Percentiles rank a stretch among this genome's conserved stretches.
Conservation (phyloP, 2,329 filamentous ascomycete genomes). For the Talaromyces rugulosus region DNA sequence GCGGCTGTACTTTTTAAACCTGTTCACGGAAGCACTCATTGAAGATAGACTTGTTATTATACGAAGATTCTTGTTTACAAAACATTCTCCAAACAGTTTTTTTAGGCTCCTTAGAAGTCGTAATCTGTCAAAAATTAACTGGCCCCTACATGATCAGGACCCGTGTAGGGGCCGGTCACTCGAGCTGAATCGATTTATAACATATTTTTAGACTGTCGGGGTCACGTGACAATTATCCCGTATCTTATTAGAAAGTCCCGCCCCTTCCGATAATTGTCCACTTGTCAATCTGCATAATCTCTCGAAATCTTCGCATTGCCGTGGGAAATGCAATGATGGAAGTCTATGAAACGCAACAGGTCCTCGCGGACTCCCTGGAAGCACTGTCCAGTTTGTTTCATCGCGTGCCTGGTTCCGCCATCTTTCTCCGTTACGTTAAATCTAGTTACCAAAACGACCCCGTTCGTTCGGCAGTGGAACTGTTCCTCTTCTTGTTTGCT, state of each 20-base stretch:
- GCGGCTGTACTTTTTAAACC: constrained; percentile 10
- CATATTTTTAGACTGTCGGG: neutral
- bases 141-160: no score
- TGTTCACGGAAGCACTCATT: constrained; percentile 6
- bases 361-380: constrained; percentile 52
- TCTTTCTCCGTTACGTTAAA: constrained; percentile 90
- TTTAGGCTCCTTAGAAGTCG: neutral
- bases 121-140: neutral
- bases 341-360: constrained; percentile 51
- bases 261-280: neutral
- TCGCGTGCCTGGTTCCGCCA: constrained; percentile 87
- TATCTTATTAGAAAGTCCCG: neutral
- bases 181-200: no score
- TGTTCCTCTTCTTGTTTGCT: constrained; percentile 92
- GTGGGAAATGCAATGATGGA: constrained; percentile 45
- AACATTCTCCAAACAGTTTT: neutral
- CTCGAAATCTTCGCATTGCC: neutral
- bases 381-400: constrained; percentile 67
- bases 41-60: constrained; percentile 11
- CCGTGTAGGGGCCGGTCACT: no score
- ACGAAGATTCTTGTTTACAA: neutral
- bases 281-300: neutral
- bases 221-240: neutral
- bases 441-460: constrained; percentile 98
- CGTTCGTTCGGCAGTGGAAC: constrained; percentile 84